phyloP scores from a whole-genome alignment of 116 monocot species.

The Iris pallida region DNA sequence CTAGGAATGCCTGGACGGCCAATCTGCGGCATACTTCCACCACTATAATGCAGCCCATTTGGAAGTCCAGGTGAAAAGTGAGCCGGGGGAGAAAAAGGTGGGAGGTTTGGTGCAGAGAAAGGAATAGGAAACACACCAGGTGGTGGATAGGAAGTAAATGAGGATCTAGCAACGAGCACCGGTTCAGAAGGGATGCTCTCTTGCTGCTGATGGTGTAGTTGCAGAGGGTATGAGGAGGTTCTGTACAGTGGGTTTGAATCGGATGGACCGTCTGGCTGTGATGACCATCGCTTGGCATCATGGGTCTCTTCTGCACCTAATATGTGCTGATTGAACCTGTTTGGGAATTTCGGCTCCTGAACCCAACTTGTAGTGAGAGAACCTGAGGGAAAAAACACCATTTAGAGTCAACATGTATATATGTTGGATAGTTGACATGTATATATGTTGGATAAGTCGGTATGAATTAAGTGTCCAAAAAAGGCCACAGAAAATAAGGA shows the following conservation, averaged over 20 bases:
- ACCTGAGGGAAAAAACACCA: conserved; percentile 43
- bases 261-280: conserved; percentile 37
- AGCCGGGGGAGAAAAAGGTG: conserved; percentile 30
- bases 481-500: no score
- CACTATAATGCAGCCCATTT: conserved; percentile 15
- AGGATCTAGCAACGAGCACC: conserved; percentile 34
- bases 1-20: conserved; percentile 7
- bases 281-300: conserved; percentile 65
- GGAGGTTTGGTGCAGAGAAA: conserved; percentile 15
- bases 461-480: no score
- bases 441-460: no score
- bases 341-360: conserved; percentile 43
- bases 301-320: conserved; percentile 51
- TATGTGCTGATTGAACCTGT: conserved; percentile 46
- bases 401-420: no score
- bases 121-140: conserved; percentile 9
- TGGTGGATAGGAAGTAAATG: conserved; percentile 56
- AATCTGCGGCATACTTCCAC: conserved; percentile 21
- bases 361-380: conserved; percentile 55
- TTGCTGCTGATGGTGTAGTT: conserved; percentile 21
- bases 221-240: conserved; percentile 73
- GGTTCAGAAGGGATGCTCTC: conserved; percentile 35
- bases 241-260: conserved; percentile 57
- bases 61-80: conserved; percentile 7
- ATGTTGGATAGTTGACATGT: no score